These are phyloP conservation scores for Lasiosphaeria hispida DNA, from an alignment of 495 filamentous ascomycete species.

Conservation along the genomic window DNA sequence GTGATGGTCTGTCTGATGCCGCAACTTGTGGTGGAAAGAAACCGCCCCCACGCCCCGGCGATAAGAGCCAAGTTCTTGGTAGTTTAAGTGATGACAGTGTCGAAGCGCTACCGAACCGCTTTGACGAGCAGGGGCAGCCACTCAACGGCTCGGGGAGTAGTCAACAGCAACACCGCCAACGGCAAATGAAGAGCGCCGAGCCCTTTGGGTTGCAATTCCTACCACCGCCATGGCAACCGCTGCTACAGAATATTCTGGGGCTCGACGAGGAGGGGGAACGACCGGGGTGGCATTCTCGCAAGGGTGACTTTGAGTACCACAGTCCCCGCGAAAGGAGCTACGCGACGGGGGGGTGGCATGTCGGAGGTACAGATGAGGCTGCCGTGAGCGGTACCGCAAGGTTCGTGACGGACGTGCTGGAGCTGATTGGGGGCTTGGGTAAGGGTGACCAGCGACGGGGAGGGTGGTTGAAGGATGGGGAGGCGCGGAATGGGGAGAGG, in stretches of 20 bases:
- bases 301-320: slow-evolving; percentile 32
- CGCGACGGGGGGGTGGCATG: not conserved
- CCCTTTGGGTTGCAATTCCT: too few relatives aligned
- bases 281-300: slow-evolving; percentile 15
- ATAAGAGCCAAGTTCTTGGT: too few relatives aligned
- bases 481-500: too few relatives aligned
- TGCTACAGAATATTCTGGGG: too few relatives aligned
- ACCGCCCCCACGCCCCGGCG: too few relatives aligned
- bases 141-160: slow-evolving; percentile 20
- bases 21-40: too few relatives aligned
- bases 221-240: too few relatives aligned
- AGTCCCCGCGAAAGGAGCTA: slow-evolving; percentile 5
- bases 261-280: not conserved
- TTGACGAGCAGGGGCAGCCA: slow-evolving; percentile 59
- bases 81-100: slow-evolving; percentile 29
- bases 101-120: slow-evolving; percentile 60
- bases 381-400: slow-evolving; percentile 32
- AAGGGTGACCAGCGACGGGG: slow-evolving; percentile 30
- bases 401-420: slow-evolving; percentile 35
- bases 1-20: slow-evolving; percentile 8
- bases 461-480: not conserved
- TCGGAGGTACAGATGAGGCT: slow-evolving; percentile 31
- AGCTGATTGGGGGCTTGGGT: slow-evolving; percentile 27
- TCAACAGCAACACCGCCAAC: too few relatives aligned
- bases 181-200: too few relatives aligned